phyloP scores from a whole-genome alignment of 352 stramenopile genomes.

The Phytopythium delawarense region DNA sequence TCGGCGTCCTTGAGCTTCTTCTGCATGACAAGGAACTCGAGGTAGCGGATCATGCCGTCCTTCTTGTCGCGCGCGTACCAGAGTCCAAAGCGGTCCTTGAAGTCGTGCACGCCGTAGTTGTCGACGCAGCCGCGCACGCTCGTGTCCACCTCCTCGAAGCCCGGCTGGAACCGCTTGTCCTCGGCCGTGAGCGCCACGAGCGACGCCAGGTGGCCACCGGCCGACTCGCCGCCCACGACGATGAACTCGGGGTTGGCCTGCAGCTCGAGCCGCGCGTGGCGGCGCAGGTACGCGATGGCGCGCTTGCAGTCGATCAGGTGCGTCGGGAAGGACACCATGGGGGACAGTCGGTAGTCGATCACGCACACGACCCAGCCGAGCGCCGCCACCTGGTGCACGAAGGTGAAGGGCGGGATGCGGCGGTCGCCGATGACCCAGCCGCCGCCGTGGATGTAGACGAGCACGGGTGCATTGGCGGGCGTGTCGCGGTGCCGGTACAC shows the following conservation, averaged over 20 bases:
- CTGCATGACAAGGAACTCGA: conserved; percentile 60
- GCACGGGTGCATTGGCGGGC: conserved; percentile 47
- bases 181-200: conserved; percentile 43
- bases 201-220: conserved; percentile 47
- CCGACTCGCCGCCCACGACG: conserved; percentile 55
- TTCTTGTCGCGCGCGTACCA: conserved; percentile 44
- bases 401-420: conserved; percentile 36
- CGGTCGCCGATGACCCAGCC: conserved; percentile 62
- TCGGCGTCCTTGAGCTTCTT: conserved; percentile 40
- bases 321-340: conserved; percentile 49
- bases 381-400: conserved; percentile 50
- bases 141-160: conserved; percentile 61
- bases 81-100: conserved; percentile 49
- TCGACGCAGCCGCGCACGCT: conserved; percentile 53
- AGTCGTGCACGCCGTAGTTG: conserved; percentile 57
- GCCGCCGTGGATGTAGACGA: conserved; percentile 66
- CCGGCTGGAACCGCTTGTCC: conserved; percentile 46
- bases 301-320: conserved; percentile 66
- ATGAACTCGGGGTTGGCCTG: conserved; percentile 50
- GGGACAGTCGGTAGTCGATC: conserved; percentile 67
- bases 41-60: conserved; percentile 34
- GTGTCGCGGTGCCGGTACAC: conserved; percentile 44
- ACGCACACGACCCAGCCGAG: conserved; percentile 64
- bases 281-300: conserved; percentile 48
- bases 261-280: conserved; percentile 27